Base-by-base conservation (phyloP, 78 protist genomes). In the Monosiga brevicollis region DNA sequence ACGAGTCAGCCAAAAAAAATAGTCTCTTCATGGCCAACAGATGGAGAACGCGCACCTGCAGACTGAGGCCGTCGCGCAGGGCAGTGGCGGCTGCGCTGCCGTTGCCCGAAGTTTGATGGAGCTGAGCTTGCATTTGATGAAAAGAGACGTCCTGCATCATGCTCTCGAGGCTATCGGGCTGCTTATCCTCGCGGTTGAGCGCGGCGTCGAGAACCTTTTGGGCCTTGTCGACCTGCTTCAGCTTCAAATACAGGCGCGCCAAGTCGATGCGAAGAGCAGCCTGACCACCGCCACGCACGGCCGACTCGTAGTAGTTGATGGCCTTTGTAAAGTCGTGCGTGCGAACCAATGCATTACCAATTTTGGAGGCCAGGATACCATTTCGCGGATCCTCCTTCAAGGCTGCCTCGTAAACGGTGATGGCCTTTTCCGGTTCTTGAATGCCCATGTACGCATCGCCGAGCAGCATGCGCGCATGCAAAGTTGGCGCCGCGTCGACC, bases 391-490 rank as follows among this genome's bases (percentile, higher is more conserved):
- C 36, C 29, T 35, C 0, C 42, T 39, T 42, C 38, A 86, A 80
- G 15, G 91, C 95, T 6, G 2, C 1, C 71, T 86, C 88, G 79
- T 82, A 90, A 25, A 81, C 81, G 35, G 20, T 20, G 77, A 90
- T 84, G 74, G 95, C 92, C 72, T 43, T 35, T n/a, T 87, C 87
- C 22, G 89, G 90, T 77, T 90, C 76, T 38, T 71, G 83, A 9
- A 91, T 76, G 70, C 40, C 0, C 86, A 86, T 80, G 88, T 82
- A 86, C 9, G 95, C 95, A 34, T 92, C 95, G 42, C 87, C 95
- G 24, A 90, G 87, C 82, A 80, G 25, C 43, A 84, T 1, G 82
- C 42, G 71, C 34, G 90, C 11, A 10, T 75, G 81, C n/a, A 38
- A 36, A 22, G 85, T 43, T 15, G 86, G 87, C 25, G 0, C 25